phyloP scores from a whole-genome alignment of 192 early-diverging fungal species.

The Entomortierella chlamydospora region DNA sequence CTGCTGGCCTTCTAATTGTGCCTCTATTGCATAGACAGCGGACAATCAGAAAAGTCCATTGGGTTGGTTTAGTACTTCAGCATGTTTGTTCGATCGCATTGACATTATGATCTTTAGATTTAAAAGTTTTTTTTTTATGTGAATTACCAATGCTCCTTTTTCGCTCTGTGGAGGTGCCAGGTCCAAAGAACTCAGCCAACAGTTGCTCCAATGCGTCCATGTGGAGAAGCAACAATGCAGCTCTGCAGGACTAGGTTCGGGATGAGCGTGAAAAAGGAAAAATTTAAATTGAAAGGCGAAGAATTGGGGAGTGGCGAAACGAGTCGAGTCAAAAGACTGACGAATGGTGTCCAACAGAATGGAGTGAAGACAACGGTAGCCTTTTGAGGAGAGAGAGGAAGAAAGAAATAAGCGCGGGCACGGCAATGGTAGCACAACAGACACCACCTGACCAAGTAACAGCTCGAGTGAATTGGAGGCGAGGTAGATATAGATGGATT shows the following conservation, averaged over 20 bases:
- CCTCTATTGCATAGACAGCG: no score
- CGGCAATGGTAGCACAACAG: neutral
- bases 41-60: no score
- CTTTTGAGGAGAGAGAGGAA: neutral
- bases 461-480: constrained; percentile 1
- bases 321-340: neutral
- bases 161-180: constrained; percentile 34
- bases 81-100: neutral
- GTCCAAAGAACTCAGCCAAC: constrained; percentile 48
- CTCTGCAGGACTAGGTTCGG: neutral
- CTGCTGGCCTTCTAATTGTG: constrained; percentile 34
- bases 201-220: constrained; percentile 48
- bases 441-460: constrained; percentile 5
- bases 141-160: constrained; percentile 40
- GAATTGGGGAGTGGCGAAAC: neutral
- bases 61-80: neutral
- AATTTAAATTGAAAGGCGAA: neutral
- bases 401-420: neutral
- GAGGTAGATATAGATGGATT: neutral
- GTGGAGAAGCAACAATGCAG: neutral
- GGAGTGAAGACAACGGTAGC: neutral
- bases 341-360: neutral
- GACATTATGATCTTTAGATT: neutral
- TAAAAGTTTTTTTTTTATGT: neutral
- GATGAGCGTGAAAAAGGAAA: neutral